phyloP scores from a whole-genome alignment of 2,329 filamentous ascomycete genomes.

The Talaromyces sp. region DNA sequence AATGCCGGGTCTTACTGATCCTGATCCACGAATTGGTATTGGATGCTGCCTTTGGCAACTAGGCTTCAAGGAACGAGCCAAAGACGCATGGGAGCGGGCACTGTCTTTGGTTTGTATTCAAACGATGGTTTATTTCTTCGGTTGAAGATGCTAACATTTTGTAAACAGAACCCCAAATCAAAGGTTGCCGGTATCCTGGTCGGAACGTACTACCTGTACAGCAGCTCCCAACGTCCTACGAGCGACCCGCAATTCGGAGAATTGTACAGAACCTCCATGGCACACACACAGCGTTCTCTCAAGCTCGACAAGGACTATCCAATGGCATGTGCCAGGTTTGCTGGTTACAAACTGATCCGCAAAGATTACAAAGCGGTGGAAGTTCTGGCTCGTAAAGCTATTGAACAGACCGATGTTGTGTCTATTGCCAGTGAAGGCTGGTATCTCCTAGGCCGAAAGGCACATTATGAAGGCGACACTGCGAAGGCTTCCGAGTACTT shows the following conservation, averaged over 20 bases:
- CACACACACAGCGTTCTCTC: slow-evolving; percentile 89
- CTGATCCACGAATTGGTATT: slow-evolving; percentile 92
- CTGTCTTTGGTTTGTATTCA: slow-evolving; percentile 64
- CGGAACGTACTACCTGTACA: slow-evolving; percentile 83
- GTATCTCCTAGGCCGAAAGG: slow-evolving; percentile 90
- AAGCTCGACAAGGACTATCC: slow-evolving; percentile 90
- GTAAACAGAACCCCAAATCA: slow-evolving; percentile 64
- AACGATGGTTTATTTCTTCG: neutral
- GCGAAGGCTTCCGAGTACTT: slow-evolving; percentile 82
- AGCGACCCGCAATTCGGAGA: slow-evolving; percentile 80
- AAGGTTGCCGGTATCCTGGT: slow-evolving; percentile 89
- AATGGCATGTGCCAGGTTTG: slow-evolving; percentile 85
- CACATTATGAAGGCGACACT: slow-evolving; percentile 76
- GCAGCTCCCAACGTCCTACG: slow-evolving; percentile 77
- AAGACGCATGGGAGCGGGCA: slow-evolving; percentile 82
- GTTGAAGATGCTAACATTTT: neutral
- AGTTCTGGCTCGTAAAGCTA: slow-evolving; percentile 83
- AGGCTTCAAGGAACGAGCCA: slow-evolving; percentile 90
- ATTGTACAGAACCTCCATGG: slow-evolving; percentile 91
- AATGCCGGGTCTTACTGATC: slow-evolving; percentile 84
- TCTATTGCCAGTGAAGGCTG: slow-evolving; percentile 96
- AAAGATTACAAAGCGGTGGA: slow-evolving; percentile 81
- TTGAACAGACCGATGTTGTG: slow-evolving; percentile 93
- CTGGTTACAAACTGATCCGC: slow-evolving; percentile 81
- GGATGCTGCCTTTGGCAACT: slow-evolving; percentile 97